Evolutionary conservation across 257 asterid species (phyloP), one percentile per base, ranked within the genome.

Genomic region (Agastache rugosa): DNA sequence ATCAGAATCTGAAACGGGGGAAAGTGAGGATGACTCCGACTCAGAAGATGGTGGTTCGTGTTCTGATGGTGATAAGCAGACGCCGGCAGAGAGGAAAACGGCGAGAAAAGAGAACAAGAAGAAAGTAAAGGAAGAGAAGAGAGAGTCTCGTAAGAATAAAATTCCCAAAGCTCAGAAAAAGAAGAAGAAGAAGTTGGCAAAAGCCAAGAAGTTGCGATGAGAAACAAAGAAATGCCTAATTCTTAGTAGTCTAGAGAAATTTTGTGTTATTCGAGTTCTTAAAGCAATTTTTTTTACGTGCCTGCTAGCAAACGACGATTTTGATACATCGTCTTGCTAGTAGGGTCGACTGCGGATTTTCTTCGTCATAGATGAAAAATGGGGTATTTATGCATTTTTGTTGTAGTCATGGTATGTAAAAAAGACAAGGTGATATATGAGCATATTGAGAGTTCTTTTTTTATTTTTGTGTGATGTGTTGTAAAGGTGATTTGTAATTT

Each of bases 101-200:
- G 96, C 96, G 1, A 80, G 98, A 73, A 92, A 90, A 75, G 93
- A 92, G 90, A 89, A 94, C 80, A 94, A 92, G 86, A 94, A 90
- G 93, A 94, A 85, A 75, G 97, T 94, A 8, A 92, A 92, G 79
- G 97, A 94, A 81, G 99, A 92, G 78, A 90, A 90, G 79, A 84
- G 97, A 72, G 97, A 94, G 78, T 79, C 97, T 2, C 83, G 96
- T 12, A 92, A 94, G 79, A 74, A n/a, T 60, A 94, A 94, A 81
- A 79, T 92, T 22, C 97, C 95, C 7, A 92, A 94, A 84, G 88
- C 96, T 55, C 75, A 85, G 59, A 94, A 92, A 86, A 91, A 92
- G 89, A 94, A 90, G 61, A 93, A 91, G 88, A 93, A 87, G 66
- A 93, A 93, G 85, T 80, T 92, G 78, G 97, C 96, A 0, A 94